phyloP scores from a whole-genome alignment of 208 protist genomes.

The Crithidia expoeki region DNA sequence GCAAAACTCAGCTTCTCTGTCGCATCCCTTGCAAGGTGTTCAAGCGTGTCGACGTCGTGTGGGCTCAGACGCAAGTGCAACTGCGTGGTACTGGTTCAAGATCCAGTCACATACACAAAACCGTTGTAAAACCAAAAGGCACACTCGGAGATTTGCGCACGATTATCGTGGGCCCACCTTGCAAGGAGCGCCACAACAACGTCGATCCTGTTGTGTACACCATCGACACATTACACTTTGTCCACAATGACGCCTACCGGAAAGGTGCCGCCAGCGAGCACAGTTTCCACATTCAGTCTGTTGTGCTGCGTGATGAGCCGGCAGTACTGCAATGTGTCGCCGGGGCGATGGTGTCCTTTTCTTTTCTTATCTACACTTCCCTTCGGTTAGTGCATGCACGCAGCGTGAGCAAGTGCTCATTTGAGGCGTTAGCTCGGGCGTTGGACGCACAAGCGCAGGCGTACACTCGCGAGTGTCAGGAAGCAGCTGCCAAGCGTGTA shows the following conservation, averaged over 20 bases:
- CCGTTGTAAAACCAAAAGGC: too few species aligned
- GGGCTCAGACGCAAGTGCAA: slow-evolving; percentile 51
- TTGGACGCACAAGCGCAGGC: not conserved
- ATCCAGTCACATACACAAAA: too few species aligned
- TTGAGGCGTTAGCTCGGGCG: not conserved
- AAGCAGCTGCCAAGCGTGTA: not conserved
- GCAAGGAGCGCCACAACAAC: not conserved
- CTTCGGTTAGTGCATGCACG: slow-evolving; percentile 26
- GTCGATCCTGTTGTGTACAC: not conserved
- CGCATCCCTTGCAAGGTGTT: slow-evolving; percentile 60
- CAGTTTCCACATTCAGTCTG: slow-evolving; percentile 83
- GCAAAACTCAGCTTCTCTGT: slow-evolving; percentile 36
- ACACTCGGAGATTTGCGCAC: too few species aligned
- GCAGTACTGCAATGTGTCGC: slow-evolving; percentile 74
- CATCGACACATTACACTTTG: slow-evolving; percentile 80
- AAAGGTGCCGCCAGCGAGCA: slow-evolving; percentile 24
- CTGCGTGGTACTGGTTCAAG: slow-evolving; percentile 24
- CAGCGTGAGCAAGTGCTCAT: not conserved
- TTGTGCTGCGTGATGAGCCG: slow-evolving; percentile 51
- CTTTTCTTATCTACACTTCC: slow-evolving; percentile 49
- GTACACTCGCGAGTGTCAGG: not conserved
- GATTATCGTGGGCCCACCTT: too few species aligned
- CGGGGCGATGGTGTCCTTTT: slow-evolving; percentile 76
- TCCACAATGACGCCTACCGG: slow-evolving; percentile 61
- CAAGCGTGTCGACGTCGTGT: slow-evolving; percentile 68